Base-by-base conservation (phyloP, 257 asterid species). In the Solanum ahanhuiri region DNA sequence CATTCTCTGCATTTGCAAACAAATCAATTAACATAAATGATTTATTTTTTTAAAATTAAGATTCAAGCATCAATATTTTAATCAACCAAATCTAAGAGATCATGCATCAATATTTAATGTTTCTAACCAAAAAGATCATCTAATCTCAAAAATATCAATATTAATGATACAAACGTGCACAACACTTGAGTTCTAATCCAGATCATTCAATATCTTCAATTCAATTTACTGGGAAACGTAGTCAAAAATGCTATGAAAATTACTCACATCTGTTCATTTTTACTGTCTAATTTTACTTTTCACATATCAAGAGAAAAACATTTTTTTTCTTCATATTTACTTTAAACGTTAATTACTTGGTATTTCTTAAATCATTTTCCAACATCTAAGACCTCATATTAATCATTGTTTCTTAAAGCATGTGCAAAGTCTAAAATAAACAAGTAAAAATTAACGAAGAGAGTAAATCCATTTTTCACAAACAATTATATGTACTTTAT, bases 1-100 rank as follows among this genome's bases (percentile, higher is more conserved):
- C 86, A 48, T 79, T 86, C 72, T 84, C 41, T 14, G 83, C 86
- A 76, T 88, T 88, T 90, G 87, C 37, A 76, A 54, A 43, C 45
- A 67, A 18, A 45, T 83, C 64, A 69, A 51, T 28, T 66, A 82
- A 31, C 67, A 79, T 28, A 15, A 71, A 45, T 25, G 25, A 25
- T 41, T 25, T 76, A 2, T 30, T 30, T 30, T 30, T 30, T 31
- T 31, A 5, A 6, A 11, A 57, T 6, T 35, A 73, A 23, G 31
- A 35, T 69, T 33, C 12, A 71, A 71, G 15, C 35, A 43, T 41
- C 37, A 77, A 41, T 76, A 5, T 12, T 11, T 25, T 79, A 79
- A 45, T 79, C 2, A 45, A 7, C 63, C 15, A 79, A 45, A 79
- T 43, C 64, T 73, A 73, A 22, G 20, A 73, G 54, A 37, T 37